phyloP scores from a whole-genome alignment of 2,329 filamentous ascomycete genomes.

The Aspergillus sp. region DNA sequence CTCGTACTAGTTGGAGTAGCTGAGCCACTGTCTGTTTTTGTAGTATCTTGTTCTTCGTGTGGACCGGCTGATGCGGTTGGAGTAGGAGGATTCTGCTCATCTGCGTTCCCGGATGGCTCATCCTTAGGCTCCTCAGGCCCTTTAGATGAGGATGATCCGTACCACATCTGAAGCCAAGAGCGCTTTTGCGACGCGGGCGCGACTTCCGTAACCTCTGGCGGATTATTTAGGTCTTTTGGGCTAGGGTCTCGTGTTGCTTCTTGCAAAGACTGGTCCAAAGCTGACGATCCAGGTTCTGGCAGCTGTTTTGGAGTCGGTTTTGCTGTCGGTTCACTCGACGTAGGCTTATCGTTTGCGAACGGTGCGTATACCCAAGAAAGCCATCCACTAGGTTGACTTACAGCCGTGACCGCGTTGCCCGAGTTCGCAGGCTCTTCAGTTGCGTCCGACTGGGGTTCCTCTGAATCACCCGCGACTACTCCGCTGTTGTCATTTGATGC shows the following conservation, averaged over 20 bases:
- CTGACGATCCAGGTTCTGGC: background rate
- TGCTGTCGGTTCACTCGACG: conserved; percentile 13
- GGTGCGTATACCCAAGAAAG: conserved; percentile 40
- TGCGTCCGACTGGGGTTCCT: conserved; percentile 20
- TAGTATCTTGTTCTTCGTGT: conserved; percentile 19
- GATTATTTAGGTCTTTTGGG: conserved; percentile 12
- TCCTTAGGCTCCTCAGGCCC: conserved; percentile 23
- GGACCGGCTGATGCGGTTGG: conserved; percentile 10
- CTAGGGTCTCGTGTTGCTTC: conserved; percentile 16
- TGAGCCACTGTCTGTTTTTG: conserved; percentile 19
- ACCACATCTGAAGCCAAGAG: conserved; percentile 49
- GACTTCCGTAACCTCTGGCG: conserved; percentile 14
- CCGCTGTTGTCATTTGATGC: conserved; percentile 12
- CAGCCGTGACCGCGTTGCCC: conserved; percentile 8
- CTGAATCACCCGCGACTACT: conserved; percentile 17
- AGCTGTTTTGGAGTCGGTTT: conserved; percentile 9
- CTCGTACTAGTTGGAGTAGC: conserved; percentile 22
- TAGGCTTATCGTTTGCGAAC: conserved; percentile 12
- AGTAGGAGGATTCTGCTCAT: conserved; percentile 14
- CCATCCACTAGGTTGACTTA: conserved; percentile 33
- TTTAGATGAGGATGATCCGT: conserved; percentile 29
- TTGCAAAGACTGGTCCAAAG: conserved; percentile 10
- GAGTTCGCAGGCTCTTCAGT: conserved; percentile 8
- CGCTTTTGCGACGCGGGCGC: conserved; percentile 33
- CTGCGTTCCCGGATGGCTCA: conserved; percentile 15